phyloP scores from a whole-genome alignment of 768 basidiomycete genomes.

The Rubroboletus satanas region DNA sequence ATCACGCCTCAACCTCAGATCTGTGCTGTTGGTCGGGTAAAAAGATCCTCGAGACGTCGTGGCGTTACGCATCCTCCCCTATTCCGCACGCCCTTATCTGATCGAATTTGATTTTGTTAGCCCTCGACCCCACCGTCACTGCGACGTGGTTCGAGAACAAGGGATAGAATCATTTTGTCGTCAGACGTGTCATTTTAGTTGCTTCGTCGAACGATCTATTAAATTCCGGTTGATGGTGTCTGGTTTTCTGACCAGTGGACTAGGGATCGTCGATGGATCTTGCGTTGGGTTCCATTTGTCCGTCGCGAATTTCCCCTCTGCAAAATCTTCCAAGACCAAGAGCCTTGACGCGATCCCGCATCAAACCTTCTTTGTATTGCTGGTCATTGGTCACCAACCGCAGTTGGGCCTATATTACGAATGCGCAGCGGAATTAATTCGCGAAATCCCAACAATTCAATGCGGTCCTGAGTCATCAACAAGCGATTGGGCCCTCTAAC shows the following conservation, averaged over 20 bases:
- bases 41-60: conserved; percentile 43
- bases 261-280: conserved; percentile 49
- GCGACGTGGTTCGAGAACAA: conserved; percentile 47
- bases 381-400: conserved; percentile 48
- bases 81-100: conserved; percentile 6
- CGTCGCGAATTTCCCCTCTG: conserved; percentile 43
- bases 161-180: conserved; percentile 41
- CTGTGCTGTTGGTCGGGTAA: conserved; percentile 13
- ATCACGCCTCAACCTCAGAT: conserved; percentile 10
- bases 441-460: conserved; percentile 50
- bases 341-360: conserved; percentile 43
- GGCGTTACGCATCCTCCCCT: conserved; percentile 11
- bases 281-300: conserved; percentile 54
- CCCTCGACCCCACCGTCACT: conserved; percentile 51
- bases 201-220: conserved; percentile 61
- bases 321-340: conserved; percentile 43
- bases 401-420: conserved; percentile 57
- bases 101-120: conserved; percentile 28
- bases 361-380: conserved; percentile 46
- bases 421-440: conserved; percentile 51
- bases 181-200: conserved; percentile 49
- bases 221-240: conserved; percentile 44
- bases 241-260: conserved; percentile 50
- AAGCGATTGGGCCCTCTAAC: conserved; percentile 35
- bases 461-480: conserved; percentile 61